Percentiles rank a stretch among this genome's conserved stretches.
phyloP scores from a whole-genome alignment of 345 rosid species.

The Lepidium aucheri region DNA sequence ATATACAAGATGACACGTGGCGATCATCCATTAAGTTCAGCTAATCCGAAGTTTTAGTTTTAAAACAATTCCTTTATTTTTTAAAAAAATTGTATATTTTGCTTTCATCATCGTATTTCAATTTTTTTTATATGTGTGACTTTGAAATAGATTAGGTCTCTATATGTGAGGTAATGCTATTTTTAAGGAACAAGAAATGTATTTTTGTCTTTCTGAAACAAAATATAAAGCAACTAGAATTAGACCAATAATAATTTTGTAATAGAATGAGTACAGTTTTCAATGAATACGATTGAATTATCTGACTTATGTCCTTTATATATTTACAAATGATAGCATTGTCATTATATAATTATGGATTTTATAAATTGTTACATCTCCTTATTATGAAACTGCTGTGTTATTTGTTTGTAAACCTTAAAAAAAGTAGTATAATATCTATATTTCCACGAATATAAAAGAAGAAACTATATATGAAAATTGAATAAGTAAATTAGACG shows the following conservation, averaged over 20 bases:
- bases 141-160: background rate
- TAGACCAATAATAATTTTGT: too few relatives aligned
- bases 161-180: background rate
- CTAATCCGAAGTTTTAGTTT: constrained; percentile 23
- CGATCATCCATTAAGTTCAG: background rate
- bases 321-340: background rate
- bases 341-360: background rate
- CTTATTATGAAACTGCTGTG: background rate
- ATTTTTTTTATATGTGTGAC: background rate
- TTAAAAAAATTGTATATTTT: background rate
- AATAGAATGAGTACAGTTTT: too few relatives aligned
- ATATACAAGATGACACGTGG: constrained; percentile 6
- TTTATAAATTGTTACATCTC: background rate
- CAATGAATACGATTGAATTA: too few relatives aligned
- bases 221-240: too few relatives aligned
- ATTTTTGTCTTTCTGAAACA: background rate
- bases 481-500: background rate
- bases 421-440: too few relatives aligned
- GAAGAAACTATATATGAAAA: background rate
- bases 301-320: background rate
- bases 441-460: background rate
- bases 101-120: constrained; percentile 9
- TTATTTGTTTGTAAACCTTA: background rate
- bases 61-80: background rate
- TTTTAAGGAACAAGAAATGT: background rate